A percentile compares a stretch with the other conserved stretches of the same genome.
phyloP scores from a whole-genome alignment of 1,284 basidiomycete genomes.

The Sutorius eximius region DNA sequence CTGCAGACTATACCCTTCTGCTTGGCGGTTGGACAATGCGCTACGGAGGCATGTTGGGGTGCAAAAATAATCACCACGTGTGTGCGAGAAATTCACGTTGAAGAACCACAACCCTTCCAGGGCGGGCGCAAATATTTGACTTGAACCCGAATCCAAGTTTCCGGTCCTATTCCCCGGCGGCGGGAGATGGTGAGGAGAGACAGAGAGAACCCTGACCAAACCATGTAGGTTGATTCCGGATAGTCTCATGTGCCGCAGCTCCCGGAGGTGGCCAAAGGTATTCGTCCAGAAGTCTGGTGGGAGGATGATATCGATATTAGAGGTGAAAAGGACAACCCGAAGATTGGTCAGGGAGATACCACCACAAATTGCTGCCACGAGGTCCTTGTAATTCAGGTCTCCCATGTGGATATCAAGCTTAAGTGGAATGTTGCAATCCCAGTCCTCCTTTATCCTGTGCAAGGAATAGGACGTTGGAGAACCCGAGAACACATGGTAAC shows the following conservation, averaged over 20 bases:
- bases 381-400: constrained; percentile 13
- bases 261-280: constrained; percentile 15
- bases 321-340: constrained; percentile 8
- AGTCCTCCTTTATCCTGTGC: constrained; percentile 16
- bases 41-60: constrained; percentile 16
- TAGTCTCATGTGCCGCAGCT: constrained; percentile 14
- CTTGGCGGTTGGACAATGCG: constrained; percentile 18
- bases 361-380: constrained; percentile 15
- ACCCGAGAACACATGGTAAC: constrained; percentile 7
- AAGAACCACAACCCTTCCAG: constrained; percentile 34
- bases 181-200: not conserved
- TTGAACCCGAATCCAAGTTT: not conserved
- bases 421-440: constrained; percentile 21
- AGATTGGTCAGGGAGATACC: constrained; percentile 19
- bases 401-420: constrained; percentile 13
- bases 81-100: constrained; percentile 26
- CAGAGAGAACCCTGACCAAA: constrained; percentile 10
- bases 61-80: constrained; percentile 10
- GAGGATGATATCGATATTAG: constrained; percentile 7
- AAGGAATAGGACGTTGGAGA: constrained; percentile 7
- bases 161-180: not conserved
- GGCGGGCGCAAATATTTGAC: constrained; percentile 29
- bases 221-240: constrained; percentile 6
- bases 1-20: constrained; percentile 12
- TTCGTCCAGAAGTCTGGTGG: constrained; percentile 18